phyloP scores from a whole-genome alignment of 1,284 basidiomycete species.

The Trametes pubescens region DNA sequence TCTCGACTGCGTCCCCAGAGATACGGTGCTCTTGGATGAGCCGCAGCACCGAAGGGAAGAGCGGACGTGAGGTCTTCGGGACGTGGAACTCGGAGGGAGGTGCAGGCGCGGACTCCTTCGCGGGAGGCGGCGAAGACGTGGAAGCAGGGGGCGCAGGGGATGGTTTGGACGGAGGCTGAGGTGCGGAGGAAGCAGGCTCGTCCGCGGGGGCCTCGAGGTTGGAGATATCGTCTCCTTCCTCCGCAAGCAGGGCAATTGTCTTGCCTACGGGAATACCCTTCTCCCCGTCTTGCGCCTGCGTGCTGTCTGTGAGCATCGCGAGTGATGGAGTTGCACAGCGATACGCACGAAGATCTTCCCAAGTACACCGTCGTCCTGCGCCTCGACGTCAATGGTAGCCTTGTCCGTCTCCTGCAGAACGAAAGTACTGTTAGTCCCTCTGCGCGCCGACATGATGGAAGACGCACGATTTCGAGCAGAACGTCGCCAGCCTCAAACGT shows the following conservation, averaged over 20 bases:
- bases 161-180: constrained; percentile 36
- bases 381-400: constrained; percentile 99
- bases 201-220: constrained; percentile 81
- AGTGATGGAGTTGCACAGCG: background rate
- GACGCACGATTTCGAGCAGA: constrained; percentile 89
- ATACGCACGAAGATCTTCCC: constrained; percentile 88
- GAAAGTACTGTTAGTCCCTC: constrained; percentile 8
- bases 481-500: constrained; percentile 88
- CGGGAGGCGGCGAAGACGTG: constrained; percentile 40
- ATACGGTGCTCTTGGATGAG: constrained; percentile 70
- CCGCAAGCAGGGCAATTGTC: constrained; percentile 91
- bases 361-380: constrained; percentile 94
- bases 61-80: constrained; percentile 64
- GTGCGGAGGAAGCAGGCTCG: constrained; percentile 23
- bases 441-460: background rate
- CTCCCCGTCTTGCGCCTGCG: constrained; percentile 79
- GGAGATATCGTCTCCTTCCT: constrained; percentile 95
- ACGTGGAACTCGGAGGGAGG: constrained; percentile 39
- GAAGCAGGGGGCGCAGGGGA: constrained; percentile 35
- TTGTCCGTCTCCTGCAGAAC: constrained; percentile 94
- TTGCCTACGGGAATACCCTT: constrained; percentile 91
- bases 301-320: constrained; percentile 1
- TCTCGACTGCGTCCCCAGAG: constrained; percentile 57
- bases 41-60: constrained; percentile 83
- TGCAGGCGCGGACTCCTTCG: constrained; percentile 39